phyloP scores from a whole-genome alignment of 148 eudicot genomes.

The Spergularia bocconei region DNA sequence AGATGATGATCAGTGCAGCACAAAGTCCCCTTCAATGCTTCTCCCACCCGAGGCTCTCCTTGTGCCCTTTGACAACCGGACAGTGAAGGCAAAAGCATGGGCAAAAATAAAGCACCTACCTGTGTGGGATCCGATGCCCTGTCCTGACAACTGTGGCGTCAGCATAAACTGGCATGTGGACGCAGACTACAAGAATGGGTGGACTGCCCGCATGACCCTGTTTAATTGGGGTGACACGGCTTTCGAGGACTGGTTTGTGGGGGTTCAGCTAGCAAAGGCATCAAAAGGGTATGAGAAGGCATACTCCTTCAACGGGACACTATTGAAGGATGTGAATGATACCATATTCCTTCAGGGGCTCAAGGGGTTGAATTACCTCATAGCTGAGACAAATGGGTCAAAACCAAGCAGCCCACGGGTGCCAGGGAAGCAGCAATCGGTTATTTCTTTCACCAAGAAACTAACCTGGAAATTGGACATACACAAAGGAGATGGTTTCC shows the following conservation, averaged over 20 bases:
- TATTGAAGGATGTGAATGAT: slow-evolving; percentile 29
- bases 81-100: slow-evolving; percentile 44
- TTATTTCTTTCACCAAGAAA: slow-evolving; percentile 46
- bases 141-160: slow-evolving; percentile 65
- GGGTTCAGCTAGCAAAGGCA: slow-evolving; percentile 43
- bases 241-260: slow-evolving; percentile 58
- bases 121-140: slow-evolving; percentile 40
- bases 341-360: slow-evolving; percentile 53
- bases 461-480: slow-evolving; percentile 28
- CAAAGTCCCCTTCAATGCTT: slow-evolving; percentile 39
- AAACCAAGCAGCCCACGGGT: slow-evolving; percentile 34
- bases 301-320: slow-evolving; percentile 60
- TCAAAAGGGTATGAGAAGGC: slow-evolving; percentile 43
- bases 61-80: slow-evolving; percentile 52
- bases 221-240: slow-evolving; percentile 52
- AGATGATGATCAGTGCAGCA: slow-evolving; percentile 29
- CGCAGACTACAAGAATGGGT: slow-evolving; percentile 43
- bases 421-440: slow-evolving; percentile 66
- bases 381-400: slow-evolving; percentile 50
- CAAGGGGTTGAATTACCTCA: slow-evolving; percentile 44
- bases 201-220: slow-evolving; percentile 60
- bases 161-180: slow-evolving; percentile 63
- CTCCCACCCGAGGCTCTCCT: slow-evolving; percentile 57
- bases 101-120: slow-evolving; percentile 45
- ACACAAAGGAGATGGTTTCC: slow-evolving; percentile 47